Conservation (phyloP, 352 stramenopile genomes). For the Pythium monospermum region DNA sequence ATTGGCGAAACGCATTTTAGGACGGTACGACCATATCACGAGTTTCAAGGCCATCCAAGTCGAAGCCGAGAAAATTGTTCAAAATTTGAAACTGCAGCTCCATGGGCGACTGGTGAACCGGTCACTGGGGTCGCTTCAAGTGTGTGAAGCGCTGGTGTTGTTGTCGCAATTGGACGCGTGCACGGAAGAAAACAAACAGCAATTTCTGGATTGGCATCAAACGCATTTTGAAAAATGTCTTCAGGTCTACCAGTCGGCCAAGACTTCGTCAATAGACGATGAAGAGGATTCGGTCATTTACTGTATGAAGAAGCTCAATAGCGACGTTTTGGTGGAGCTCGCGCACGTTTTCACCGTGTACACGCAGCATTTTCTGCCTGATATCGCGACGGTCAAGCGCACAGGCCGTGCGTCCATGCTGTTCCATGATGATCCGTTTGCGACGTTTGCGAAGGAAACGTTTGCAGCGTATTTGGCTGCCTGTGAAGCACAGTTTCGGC, state of each 20-base stretch:
- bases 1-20: constrained; percentile 79
- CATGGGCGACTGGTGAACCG: constrained; percentile 46
- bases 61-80: constrained; percentile 83
- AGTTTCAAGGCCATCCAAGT: constrained; percentile 89
- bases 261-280: constrained; percentile 23
- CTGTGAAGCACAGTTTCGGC: constrained; percentile 50
- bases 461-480: constrained; percentile 53
- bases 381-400: constrained; percentile 37
- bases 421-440: constrained; percentile 58
- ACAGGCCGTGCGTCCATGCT: constrained; percentile 31
- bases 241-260: constrained; percentile 32
- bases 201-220: constrained; percentile 84
- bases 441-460: constrained; percentile 64
- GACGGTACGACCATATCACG: constrained; percentile 84
- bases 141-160: constrained; percentile 62
- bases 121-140: constrained; percentile 43
- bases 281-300: constrained; percentile 38
- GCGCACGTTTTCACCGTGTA: constrained; percentile 57
- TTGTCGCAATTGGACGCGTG: constrained; percentile 62
- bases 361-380: constrained; percentile 56
- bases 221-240: constrained; percentile 56
- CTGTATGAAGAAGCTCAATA: constrained; percentile 55
- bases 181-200: constrained; percentile 71
- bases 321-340: constrained; percentile 45
- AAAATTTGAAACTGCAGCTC: constrained; percentile 61